Conservation (phyloP, 2,329 filamentous ascomycete genomes). For the Fusarium equiseti region DNA sequence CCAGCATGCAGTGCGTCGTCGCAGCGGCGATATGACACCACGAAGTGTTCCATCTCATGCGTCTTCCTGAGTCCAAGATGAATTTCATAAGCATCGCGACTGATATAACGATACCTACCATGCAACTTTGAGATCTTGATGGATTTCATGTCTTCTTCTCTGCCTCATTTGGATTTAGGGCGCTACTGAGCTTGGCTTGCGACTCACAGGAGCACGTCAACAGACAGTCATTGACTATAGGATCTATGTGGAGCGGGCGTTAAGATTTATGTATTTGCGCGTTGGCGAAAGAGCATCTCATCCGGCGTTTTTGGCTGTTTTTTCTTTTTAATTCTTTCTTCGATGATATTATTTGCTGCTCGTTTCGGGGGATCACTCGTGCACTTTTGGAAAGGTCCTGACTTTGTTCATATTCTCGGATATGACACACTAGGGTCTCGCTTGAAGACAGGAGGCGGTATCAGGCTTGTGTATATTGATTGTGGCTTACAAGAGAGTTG, state of each 20-base stretch:
- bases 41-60: conserved; percentile 65
- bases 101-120: conserved; percentile 36
- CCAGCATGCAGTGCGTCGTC: conserved; percentile 58
- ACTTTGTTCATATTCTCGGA: conserved; percentile 4
- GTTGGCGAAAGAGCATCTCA: conserved; percentile 41
- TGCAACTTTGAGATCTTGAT: conserved; percentile 40
- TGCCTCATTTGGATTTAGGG: conserved; percentile 40
- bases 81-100: conserved; percentile 18
- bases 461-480: conserved; percentile 8
- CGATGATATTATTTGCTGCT: conserved; percentile 7
- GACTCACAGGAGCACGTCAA: conserved; percentile 45
- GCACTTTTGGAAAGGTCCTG: not conserved
- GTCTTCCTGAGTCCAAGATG: conserved; percentile 49
- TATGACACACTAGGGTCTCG: conserved; percentile 1
- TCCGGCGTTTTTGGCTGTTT: conserved; percentile 44
- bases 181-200: conserved; percentile 41
- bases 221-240: conserved; percentile 42
- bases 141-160: conserved; percentile 43
- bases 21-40: conserved; percentile 68
- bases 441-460: not conserved
- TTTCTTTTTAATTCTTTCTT: conserved; percentile 13
- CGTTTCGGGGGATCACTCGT: not conserved
- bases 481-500: not conserved
- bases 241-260: conserved; percentile 47
- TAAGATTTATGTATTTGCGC: conserved; percentile 24